Evolutionary conservation across 2,329 filamentous ascomycete genomes (phyloP).

Genomic region (Nakataea oryzae): DNA sequence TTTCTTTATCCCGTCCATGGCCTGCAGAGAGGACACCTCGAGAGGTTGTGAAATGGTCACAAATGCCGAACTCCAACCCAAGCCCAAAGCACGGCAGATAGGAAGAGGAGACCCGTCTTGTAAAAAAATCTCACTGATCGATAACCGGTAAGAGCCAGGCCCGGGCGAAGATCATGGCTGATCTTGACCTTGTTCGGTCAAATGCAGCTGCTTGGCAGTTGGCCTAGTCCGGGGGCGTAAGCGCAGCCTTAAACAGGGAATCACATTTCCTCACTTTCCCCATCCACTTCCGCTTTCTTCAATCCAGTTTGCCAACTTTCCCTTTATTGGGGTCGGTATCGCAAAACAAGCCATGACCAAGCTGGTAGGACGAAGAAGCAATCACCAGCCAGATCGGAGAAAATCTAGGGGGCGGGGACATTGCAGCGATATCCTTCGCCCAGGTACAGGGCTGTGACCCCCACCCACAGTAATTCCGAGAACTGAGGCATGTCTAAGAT

Average conservation of each 20-base stretch:
- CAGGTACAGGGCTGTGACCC: background rate
- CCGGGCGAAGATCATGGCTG: background rate
- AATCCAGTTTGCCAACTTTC: background rate
- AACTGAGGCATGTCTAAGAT: background rate
- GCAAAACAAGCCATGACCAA: background rate
- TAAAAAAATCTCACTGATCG: background rate
- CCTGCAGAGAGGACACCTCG: background rate
- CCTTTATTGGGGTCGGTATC: background rate
- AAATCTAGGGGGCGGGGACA: background rate
- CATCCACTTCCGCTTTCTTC: background rate
- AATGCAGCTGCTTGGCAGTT: background rate
- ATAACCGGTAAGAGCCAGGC: background rate
- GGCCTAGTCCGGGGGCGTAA: background rate
- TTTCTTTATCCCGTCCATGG: background rate
- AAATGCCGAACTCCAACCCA: background rate
- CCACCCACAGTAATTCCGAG: background rate
- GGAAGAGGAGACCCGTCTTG: no score
- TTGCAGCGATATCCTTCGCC: background rate
- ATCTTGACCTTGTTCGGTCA: background rate
- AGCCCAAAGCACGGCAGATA: background rate
- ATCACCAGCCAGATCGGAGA: background rate
- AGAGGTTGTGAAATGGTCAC: background rate
- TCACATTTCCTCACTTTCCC: background rate
- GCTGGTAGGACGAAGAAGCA: background rate
- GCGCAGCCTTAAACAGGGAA: background rate